phyloP scores from a whole-genome alignment of 345 rosid genomes.

The Capsella bursapastoris region DNA sequence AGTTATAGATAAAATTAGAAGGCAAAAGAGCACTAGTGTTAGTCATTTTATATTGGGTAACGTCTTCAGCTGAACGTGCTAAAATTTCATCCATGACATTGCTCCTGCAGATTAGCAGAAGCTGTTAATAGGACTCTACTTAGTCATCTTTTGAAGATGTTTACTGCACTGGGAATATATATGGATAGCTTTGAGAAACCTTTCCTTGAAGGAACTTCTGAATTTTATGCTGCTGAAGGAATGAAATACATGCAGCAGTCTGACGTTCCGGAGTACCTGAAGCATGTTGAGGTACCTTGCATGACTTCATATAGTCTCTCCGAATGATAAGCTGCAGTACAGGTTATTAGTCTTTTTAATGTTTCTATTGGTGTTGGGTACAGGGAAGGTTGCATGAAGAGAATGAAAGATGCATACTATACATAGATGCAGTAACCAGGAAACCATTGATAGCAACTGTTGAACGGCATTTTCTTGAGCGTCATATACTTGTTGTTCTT shows the following conservation, averaged over 20 bases:
- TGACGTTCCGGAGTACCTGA: constrained; percentile 97
- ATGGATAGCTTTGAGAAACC: constrained; percentile 90
- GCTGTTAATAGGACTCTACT: constrained; percentile 87
- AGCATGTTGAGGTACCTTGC: constrained; percentile 89
- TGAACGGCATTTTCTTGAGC: constrained; percentile 89
- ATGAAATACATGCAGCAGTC: constrained; percentile 96
- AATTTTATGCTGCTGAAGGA: constrained; percentile 97
- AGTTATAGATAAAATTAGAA: background rate
- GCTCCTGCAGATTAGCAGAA: constrained; percentile 76
- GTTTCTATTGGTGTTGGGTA: constrained; percentile 37
- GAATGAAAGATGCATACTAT: constrained; percentile 90
- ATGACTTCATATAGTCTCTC: constrained; percentile 4
- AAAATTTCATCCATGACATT: constrained; percentile 30
- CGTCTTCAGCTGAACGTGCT: constrained; percentile 17
- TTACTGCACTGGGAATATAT: constrained; percentile 95
- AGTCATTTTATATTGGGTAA: constrained; percentile 6
- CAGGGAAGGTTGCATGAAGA: constrained; percentile 96
- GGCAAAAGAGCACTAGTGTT: background rate
- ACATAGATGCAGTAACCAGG: constrained; percentile 84
- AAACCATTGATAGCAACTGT: constrained; percentile 83
- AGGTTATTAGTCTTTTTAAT: constrained; percentile 22
- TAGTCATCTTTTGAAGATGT: constrained; percentile 97
- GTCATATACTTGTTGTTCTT: constrained; percentile 82
- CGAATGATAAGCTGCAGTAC: constrained; percentile 20
- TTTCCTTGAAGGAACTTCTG: constrained; percentile 92